Base-by-base conservation (phyloP, 1,284 basidiomycete genomes). In the Coniferiporia sulphurascens region DNA sequence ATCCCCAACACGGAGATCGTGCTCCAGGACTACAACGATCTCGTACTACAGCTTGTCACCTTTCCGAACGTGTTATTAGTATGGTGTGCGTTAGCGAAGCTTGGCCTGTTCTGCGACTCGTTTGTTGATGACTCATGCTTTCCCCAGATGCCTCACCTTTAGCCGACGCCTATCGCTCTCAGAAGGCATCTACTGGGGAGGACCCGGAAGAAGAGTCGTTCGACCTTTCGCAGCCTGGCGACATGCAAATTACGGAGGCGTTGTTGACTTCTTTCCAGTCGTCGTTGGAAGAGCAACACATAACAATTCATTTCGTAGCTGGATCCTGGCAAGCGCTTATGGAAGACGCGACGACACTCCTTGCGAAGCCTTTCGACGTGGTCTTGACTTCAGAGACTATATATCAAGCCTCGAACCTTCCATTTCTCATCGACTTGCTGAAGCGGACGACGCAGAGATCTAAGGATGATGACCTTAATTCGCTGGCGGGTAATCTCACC, bases 341-440 rank as follows among this genome's bases (percentile, higher is more conserved):
- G 19, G 49, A 61, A 51, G 43, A 56, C 53, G 7, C 63, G 56
- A 45, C 60, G 56, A 45, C 60, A 63, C 55, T 64, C 58, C 2
- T 50, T 34, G n/a, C 49, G 10, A 44, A 22, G 4, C 53, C 60
- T 4, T 94, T 91, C 70, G 82, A 93, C 66, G 63, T 96, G 51
- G 74, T 96, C 1, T 73, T 98, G 50, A 94, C 93, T 0, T 91
- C 92, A 19, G 96, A 99, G 75, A 98, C 96, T 21, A 93, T 98
- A 34, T 98, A 99, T 69, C 78, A 86, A 9, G 75, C 81, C 27
- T 81, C 85, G 0, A 89, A 84, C 60, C 78, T 97, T 0, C 76
- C 76, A 0, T 74, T 85, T n/a, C 76, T 98, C 21, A 75, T 94
- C 12, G 68, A 74, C 32, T 74, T 82, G 1, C 65, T 84, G 4